Conservation (phyloP, 2,329 filamentous ascomycete genomes). For the Penicillium expansum region DNA sequence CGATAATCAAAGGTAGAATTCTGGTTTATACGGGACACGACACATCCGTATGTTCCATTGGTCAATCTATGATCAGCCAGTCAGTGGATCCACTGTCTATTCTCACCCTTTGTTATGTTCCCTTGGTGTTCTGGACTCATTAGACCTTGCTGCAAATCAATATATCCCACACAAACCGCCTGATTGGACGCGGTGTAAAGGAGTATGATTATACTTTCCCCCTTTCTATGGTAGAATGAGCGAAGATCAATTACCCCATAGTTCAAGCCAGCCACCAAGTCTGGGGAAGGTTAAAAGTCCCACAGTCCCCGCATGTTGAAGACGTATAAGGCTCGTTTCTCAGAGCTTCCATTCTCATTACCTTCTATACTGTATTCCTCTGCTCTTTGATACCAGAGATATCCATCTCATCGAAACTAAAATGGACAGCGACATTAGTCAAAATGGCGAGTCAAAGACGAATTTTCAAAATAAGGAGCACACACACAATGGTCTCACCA, state of each 20-base stretch:
- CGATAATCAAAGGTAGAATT: background rate
- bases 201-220: background rate
- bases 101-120: background rate
- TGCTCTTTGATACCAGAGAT: background rate
- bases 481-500: constrained; percentile 6
- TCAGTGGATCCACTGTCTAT: background rate
- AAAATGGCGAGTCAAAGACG: constrained; percentile 8
- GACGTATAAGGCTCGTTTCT: background rate
- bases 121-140: background rate
- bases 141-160: background rate
- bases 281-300: background rate
- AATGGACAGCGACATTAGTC: constrained; percentile 8
- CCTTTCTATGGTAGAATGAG: background rate
- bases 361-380: background rate
- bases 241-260: background rate
- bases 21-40: no score
- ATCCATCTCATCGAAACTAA: background rate
- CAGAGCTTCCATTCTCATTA: background rate
- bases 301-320: background rate
- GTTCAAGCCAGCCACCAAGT: background rate
- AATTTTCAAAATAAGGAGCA: constrained; percentile 7
- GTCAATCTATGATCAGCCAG: no score
- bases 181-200: constrained; percentile 4
- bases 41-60: background rate
- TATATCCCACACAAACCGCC: background rate